A percentile compares a stretch with the other conserved stretches of the same genome.
Conservation (phyloP, 2,329 filamentous ascomycete genomes). For the Rutstroemia sp. region DNA sequence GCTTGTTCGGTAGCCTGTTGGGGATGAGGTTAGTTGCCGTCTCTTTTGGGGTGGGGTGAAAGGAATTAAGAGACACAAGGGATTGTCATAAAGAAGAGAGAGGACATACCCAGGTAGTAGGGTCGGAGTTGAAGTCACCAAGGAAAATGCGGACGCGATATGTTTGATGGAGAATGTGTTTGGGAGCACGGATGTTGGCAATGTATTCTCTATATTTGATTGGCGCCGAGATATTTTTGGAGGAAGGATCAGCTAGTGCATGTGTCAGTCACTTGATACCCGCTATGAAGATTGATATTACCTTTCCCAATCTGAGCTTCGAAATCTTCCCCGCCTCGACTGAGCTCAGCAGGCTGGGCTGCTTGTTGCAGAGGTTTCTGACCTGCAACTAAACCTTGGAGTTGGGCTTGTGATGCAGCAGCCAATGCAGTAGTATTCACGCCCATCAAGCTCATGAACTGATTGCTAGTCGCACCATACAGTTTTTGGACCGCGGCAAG, state of each 20-base stretch:
- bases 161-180: slow-evolving; percentile 29
- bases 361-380: background rate
- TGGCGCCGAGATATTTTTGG: background rate
- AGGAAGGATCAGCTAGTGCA: background rate
- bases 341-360: background rate
- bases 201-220: slow-evolving; percentile 30
- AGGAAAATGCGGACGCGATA: slow-evolving; percentile 33
- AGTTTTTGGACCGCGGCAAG: slow-evolving; percentile 13
- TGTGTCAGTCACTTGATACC: background rate
- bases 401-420: background rate
- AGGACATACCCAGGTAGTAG: slow-evolving; percentile 22
- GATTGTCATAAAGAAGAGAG: background rate
- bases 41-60: slow-evolving; percentile 19
- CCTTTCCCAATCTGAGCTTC: slow-evolving; percentile 21
- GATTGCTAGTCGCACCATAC: slow-evolving; percentile 17
- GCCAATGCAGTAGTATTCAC: background rate
- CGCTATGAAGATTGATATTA: background rate
- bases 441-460: slow-evolving; percentile 8
- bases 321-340: slow-evolving; percentile 14
- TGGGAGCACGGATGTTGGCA: slow-evolving; percentile 30
- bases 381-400: background rate
- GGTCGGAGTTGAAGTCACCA: slow-evolving; percentile 26
- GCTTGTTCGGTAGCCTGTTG: slow-evolving; percentile 18
- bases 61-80: background rate
- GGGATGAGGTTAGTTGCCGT: background rate